Conservation (phyloP, 2,329 filamentous ascomycete species). For the Pseudocercospora crystallina region DNA sequence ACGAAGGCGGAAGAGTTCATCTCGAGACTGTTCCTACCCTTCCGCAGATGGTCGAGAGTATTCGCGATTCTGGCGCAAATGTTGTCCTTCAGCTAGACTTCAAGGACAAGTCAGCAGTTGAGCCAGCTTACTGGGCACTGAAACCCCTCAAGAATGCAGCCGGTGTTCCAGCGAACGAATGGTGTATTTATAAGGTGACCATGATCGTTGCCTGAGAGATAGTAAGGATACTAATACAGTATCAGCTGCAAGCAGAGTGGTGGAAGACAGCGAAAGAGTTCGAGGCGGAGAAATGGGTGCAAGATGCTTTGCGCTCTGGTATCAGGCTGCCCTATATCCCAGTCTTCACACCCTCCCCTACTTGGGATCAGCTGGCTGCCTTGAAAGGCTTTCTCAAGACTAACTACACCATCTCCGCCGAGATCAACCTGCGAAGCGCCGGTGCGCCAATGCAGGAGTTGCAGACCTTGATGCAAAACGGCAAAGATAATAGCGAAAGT, state of each 20-base stretch:
- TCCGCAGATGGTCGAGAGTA: constrained; percentile 19
- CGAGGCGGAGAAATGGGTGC: constrained; percentile 21
- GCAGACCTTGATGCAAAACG: constrained; percentile 3
- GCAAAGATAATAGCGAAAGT: too few species aligned
- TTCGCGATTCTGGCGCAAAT: constrained; percentile 19
- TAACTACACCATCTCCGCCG: constrained; percentile 20
- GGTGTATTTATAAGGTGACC: constrained; percentile 19
- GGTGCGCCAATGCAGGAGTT: constrained; percentile 12
- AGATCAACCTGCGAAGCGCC: constrained; percentile 12
- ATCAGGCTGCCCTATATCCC: constrained; percentile 14
- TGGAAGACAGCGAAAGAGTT: constrained; percentile 17
- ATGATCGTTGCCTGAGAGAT: too few species aligned
- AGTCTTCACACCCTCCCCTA: constrained; percentile 15
- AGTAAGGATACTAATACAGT: too few species aligned
- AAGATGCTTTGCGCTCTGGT: constrained; percentile 15
- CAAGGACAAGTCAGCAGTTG: constrained; percentile 20
- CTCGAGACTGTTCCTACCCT: constrained; percentile 16
- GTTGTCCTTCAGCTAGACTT: constrained; percentile 24
- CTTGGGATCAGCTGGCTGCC: constrained; percentile 15
- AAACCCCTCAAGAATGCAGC: constrained; percentile 1
- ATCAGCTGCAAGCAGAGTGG: constrained; percentile 16
- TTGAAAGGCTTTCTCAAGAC: constrained; percentile 13
- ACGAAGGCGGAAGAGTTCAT: constrained; percentile 20
- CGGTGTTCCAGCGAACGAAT: constrained; percentile 2
- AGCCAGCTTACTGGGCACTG: constrained; percentile 21